Evolutionary conservation across 192 early-diverging fungal species (phyloP), one percentile per base, ranked within the genome.

Genomic region (Coemansia umbellata): DNA sequence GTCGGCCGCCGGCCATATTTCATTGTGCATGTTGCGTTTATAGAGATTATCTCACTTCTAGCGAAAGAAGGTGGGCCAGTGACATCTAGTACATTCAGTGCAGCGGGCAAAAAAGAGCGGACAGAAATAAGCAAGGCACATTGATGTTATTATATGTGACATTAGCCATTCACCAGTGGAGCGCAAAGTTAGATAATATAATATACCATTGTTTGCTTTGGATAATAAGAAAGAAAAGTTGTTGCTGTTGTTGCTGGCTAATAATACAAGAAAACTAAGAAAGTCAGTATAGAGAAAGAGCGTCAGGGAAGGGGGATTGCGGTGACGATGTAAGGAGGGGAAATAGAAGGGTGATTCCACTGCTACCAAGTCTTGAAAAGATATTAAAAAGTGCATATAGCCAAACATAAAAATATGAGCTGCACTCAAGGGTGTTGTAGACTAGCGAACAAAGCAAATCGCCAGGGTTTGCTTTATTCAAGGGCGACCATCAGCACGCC

Each of bases 401-500:
- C n/a, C 33, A 42, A 42, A 42, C 21, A 21, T 8, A 15, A 21
- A 22, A 42, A 22, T 42, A 8, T 5, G 5, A 22, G 3, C 5
- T 7, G 40, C 4, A 21, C 9, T 10, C 5, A 22, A 42, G 13
- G 18, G 1, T 24, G 23, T n/a, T 24, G 3, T 28, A 31, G 11
- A 28, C 40, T 9, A 24, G 13, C 31, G 45, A 58, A n/a, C 36
- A 21, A 41, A 19, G 24, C 2, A 18, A 35, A 10, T n/a, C 28
- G 6, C n/a, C 30, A 30, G 19, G 6, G 10, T 3, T 21, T 56
- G 26, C 17, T 23, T 53, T 62, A 75, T 10, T 60, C 65, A 19
- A 76, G 58, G 3, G 73, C 65, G 14, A 76, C 73, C 73, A 76
- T 69, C 5, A 77, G 66, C n/a, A 77, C 67, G 23, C 74, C 74